phyloP scores from a whole-genome alignment of 2,329 filamentous ascomycete species.

The Sporothrix sp. region DNA sequence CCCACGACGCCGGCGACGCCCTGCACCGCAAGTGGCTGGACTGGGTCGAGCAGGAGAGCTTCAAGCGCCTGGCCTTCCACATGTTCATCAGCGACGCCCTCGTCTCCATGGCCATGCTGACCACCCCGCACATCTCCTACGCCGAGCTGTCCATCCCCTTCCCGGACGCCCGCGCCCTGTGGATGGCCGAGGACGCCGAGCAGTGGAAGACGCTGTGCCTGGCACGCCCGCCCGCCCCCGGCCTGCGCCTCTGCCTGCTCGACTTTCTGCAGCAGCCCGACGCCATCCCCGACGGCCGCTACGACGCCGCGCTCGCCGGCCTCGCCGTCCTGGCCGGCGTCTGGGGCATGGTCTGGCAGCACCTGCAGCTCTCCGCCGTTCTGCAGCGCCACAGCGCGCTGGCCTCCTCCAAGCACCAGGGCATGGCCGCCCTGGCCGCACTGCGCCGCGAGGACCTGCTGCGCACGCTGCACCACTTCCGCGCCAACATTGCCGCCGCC shows the following conservation, averaged over 20 bases:
- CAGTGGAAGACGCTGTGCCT: constrained; percentile 57
- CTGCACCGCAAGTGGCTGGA: constrained; percentile 13
- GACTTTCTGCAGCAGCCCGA: constrained; percentile 10
- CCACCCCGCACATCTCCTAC: constrained; percentile 57
- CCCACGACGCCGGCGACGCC: background rate
- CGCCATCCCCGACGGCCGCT: constrained; percentile 8
- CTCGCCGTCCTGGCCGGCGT: constrained; percentile 7
- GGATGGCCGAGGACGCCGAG: constrained; percentile 52
- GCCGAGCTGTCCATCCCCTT: constrained; percentile 57
- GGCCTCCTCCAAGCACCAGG: background rate
- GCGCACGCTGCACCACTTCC: constrained; percentile 42
- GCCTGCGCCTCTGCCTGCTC: background rate
- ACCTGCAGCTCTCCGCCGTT: constrained; percentile 6
- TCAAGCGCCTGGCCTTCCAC: constrained; percentile 49
- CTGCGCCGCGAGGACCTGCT: constrained; percentile 52
- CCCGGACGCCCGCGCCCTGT: constrained; percentile 51
- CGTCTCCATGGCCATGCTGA: constrained; percentile 56
- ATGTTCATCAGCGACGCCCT: constrained; percentile 57
- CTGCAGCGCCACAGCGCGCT: background rate
- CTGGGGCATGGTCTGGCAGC: constrained; percentile 14
- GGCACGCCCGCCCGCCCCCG: constrained; percentile 12
- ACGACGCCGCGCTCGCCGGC: background rate
- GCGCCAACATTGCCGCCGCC: background rate
- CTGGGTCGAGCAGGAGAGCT: constrained; percentile 12
- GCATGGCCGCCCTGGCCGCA: background rate